These are phyloP conservation scores for Lichtheimia hyalospora DNA, from an alignment of 371 early-diverging fungal species.

Conservation along the genomic window DNA sequence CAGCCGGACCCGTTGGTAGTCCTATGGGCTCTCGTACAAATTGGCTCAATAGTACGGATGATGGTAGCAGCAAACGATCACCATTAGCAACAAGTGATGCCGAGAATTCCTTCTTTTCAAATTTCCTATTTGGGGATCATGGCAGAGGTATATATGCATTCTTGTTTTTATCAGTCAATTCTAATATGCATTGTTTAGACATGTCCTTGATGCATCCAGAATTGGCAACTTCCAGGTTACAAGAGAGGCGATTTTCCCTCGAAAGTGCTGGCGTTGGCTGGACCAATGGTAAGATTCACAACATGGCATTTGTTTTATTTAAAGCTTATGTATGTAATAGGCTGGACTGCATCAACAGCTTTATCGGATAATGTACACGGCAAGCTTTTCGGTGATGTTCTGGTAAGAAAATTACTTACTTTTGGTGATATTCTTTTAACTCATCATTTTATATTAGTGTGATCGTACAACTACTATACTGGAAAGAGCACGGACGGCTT, in stretches of 20 bases:
- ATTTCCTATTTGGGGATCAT: constrained; percentile 44
- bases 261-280: constrained; percentile 16
- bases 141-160: constrained; percentile 4
- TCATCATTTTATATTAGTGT: constrained; percentile 5
- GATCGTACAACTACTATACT: constrained; percentile 26
- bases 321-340: constrained; percentile 7
- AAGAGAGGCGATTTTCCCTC: constrained; percentile 12
- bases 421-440: not conserved
- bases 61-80: not conserved
- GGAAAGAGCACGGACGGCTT: constrained; percentile 31
- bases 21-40: constrained; percentile 15
- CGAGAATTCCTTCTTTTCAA: constrained; percentile 40
- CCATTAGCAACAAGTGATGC: constrained; percentile 3
- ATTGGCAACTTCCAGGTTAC: constrained; percentile 7
- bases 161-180: not conserved
- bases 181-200: not conserved
- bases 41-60: constrained; percentile 9
- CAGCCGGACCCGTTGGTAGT: constrained; percentile 31
- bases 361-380: constrained; percentile 39
- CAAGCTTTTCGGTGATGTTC: constrained; percentile 37
- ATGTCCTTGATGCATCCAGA: constrained; percentile 4
- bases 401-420: constrained; percentile 21
- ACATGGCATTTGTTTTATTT: not conserved
- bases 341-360: constrained; percentile 40
- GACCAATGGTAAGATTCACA: constrained; percentile 14